phyloP scores from a whole-genome alignment of 306 rosid genomes.

The Fagus crenata region DNA sequence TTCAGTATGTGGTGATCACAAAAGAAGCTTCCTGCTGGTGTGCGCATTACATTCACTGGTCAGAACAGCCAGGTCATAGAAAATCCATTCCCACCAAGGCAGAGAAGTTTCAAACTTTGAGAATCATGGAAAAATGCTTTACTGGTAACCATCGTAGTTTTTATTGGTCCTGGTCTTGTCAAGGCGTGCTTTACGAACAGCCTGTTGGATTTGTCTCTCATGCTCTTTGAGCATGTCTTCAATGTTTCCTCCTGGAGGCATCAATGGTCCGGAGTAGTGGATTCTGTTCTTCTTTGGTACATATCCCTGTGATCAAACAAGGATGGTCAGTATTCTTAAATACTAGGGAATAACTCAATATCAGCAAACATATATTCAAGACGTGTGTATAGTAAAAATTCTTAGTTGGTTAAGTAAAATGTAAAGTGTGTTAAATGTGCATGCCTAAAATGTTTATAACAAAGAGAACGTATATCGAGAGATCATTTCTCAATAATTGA shows the following conservation, averaged over 20 bases:
- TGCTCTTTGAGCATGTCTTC: slow-evolving; percentile 93
- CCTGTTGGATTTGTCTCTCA: slow-evolving; percentile 86
- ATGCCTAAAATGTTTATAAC: not conserved
- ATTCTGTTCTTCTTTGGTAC: slow-evolving; percentile 72
- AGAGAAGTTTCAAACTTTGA: not conserved
- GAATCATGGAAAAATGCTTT: slow-evolving; percentile 4
- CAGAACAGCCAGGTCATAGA: slow-evolving; percentile 7
- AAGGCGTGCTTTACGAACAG: slow-evolving; percentile 68
- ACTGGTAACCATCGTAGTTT: slow-evolving; percentile 1
- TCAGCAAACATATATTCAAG: not conserved
- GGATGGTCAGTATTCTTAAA: not conserved
- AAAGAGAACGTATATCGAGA: not conserved
- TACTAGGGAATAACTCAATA: not conserved
- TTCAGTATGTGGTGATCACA: not conserved
- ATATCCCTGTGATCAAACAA: slow-evolving; percentile 48
- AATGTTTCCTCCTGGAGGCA: slow-evolving; percentile 67
- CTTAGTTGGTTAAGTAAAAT: not conserved
- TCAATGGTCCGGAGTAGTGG: slow-evolving; percentile 86
- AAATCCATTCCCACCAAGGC: not conserved
- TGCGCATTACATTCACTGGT: not conserved
- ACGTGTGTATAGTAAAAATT: not conserved
- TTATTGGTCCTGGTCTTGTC: slow-evolving; percentile 46
- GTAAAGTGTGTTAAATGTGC: not conserved
- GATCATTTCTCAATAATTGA: not conserved
- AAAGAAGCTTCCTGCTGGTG: not conserved